Evolutionary conservation across 495 filamentous ascomycete genomes (phyloP), one percentile per base, ranked within the genome.

Genomic region (Lasiosphaeria ovina): DNA sequence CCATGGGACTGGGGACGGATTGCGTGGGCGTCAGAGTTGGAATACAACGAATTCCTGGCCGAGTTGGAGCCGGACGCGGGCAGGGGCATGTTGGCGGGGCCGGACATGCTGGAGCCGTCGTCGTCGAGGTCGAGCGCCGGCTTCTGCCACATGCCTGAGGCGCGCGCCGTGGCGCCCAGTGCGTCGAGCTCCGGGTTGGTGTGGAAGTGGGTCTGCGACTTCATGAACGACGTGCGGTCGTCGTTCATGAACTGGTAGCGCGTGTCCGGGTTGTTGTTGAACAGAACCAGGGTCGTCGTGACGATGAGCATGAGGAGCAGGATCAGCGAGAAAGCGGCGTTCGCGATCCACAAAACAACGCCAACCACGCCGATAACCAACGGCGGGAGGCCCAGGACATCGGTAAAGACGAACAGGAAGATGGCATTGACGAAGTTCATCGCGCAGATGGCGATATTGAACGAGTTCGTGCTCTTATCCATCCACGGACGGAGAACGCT

Each of bases 381-480:
- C 34, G 84, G 82, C 68, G 92, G 92, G 62, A 92, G 89, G 66
- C 89, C 87, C 70, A 94, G 92, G 31, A 96, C 82, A 56, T 87
- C 81, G n/a, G 86, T 90, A 73, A 93, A 93, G 53, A 96, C 80
- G 34, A 96, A 77, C 7, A 96, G 79, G 78, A 94, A 93, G 72
- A 96, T 86, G 61, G 86, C 83, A 72, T 96, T 96, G 71, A 97
- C 69, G 71, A 98, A 96, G 76, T 97, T 98, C 69, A 97, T 78
- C 35, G 83, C 87, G 57, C 84, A 87, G 68, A 98, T 98, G 57
- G 93, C 81, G 63, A 98, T 96, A 78, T 98, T 98, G 83, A 95
- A 96, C 53, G 87, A 85, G 72, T 98, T 98, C 60, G 93, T 97
- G 77, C 92, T 94, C 84, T 97, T 98, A 80, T 98, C 94, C 94